phyloP scores from a whole-genome alignment of 108 stramenopile species.

The Fragilariopsis cylindrus region DNA sequence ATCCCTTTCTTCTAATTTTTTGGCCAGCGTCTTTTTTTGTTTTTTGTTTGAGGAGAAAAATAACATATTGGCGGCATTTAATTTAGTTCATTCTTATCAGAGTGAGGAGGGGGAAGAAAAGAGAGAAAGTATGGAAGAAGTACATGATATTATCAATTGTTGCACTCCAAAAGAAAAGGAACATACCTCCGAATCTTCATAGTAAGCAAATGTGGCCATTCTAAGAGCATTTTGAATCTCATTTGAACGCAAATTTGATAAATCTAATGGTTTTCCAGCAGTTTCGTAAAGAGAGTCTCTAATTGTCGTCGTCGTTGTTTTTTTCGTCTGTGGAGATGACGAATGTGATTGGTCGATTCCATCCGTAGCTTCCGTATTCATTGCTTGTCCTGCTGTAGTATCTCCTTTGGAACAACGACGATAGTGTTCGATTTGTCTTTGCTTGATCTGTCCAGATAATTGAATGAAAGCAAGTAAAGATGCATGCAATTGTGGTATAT shows the following conservation, averaged over 20 bases:
- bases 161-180: too few relatives aligned
- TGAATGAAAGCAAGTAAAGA: constrained; percentile 65
- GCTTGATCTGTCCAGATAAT: constrained; percentile 41
- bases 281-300: constrained; percentile 28
- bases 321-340: neutral
- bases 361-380: neutral
- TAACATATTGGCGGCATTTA: neutral
- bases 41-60: neutral
- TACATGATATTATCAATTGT: neutral
- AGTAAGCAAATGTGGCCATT: constrained; percentile 62
- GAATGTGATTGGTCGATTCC: neutral
- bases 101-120: too few relatives aligned
- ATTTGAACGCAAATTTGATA: constrained; percentile 8
- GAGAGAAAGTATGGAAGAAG: too few relatives aligned
- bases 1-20: constrained; percentile 20
- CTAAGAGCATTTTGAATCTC: constrained; percentile 32
- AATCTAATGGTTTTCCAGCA: constrained; percentile 11
- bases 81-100: neutral
- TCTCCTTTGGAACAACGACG: neutral
- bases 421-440: neutral
- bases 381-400: neutral
- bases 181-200: constrained; percentile 39
- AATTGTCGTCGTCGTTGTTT: neutral
- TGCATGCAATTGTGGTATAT: constrained; percentile 59
- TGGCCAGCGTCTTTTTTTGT: constrained; percentile 4